Percentiles rank a stretch among this genome's conserved stretches.
phyloP scores from a whole-genome alignment of 1,139 yeast species.

The Pichia sp. region DNA sequence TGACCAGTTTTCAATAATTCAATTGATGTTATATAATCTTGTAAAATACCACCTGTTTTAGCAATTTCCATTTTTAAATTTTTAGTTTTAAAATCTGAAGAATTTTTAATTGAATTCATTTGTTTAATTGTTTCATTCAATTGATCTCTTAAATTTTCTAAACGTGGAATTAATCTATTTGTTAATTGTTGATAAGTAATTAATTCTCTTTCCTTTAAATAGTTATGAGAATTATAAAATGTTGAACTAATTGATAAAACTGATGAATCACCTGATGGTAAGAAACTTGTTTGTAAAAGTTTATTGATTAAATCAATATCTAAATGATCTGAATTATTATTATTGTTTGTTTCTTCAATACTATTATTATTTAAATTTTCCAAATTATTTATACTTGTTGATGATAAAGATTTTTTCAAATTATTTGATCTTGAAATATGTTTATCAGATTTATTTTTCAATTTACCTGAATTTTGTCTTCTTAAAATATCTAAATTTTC shows the following conservation, averaged over 20 bases:
- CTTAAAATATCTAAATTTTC: slow-evolving; percentile 52
- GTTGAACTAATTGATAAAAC: slow-evolving; percentile 43
- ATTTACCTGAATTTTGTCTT: slow-evolving; percentile 30
- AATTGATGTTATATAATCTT: slow-evolving; percentile 38
- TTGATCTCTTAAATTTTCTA: slow-evolving; percentile 65
- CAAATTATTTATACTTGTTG: slow-evolving; percentile 7
- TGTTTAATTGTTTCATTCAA: slow-evolving; percentile 60
- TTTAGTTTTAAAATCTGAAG: slow-evolving; percentile 44
- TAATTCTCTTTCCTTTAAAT: slow-evolving; percentile 37
- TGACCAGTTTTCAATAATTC: slow-evolving; percentile 29
- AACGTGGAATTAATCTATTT: slow-evolving; percentile 53
- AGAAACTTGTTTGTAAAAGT: slow-evolving; percentile 37
- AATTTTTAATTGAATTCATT: slow-evolving; percentile 42
- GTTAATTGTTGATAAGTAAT: slow-evolving; percentile 52
- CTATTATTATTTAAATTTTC: neutral
- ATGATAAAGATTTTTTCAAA: slow-evolving; percentile 20
- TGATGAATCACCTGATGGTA: slow-evolving; percentile 44
- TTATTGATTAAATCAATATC: slow-evolving; percentile 13
- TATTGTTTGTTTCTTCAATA: neutral
- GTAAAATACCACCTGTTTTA: slow-evolving; percentile 45
- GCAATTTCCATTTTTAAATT: slow-evolving; percentile 46
- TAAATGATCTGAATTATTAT: neutral
- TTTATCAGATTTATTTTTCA: slow-evolving; percentile 17
- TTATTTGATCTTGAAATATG: slow-evolving; percentile 17
- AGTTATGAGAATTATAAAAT: slow-evolving; percentile 39